A percentile compares a stretch with the other conserved stretches of the same genome.
phyloP scores from a whole-genome alignment of 768 basidiomycete species.

The Xerocomellus amylosporus region DNA sequence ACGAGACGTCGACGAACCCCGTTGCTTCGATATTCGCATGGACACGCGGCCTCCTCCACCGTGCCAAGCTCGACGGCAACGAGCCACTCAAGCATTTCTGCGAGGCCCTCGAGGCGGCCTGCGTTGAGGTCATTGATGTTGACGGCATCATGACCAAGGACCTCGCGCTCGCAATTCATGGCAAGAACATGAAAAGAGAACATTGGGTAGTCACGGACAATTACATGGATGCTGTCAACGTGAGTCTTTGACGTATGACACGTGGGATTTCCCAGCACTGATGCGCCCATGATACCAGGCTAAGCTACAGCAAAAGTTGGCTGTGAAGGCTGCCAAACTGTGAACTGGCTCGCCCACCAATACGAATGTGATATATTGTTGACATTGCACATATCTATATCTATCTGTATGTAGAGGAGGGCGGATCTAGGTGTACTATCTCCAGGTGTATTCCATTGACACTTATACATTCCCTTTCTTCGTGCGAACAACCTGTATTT shows the following conservation, averaged over 20 bases:
- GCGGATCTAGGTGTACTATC: conserved; percentile 21
- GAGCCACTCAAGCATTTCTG: conserved; percentile 72
- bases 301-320: conserved; percentile 46
- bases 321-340: conserved; percentile 23
- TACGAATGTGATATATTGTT: conserved; percentile 12
- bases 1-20: conserved; percentile 97
- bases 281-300: conserved; percentile 30
- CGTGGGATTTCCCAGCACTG: conserved; percentile 2
- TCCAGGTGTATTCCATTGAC: conserved; percentile 16
- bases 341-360: conserved; percentile 6
- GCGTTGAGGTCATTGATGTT: conserved; percentile 86
- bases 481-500: neutral
- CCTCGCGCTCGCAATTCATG: conserved; percentile 90
- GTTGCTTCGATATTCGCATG: conserved; percentile 98
- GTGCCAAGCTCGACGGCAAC: conserved; percentile 90
- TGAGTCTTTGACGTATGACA: conserved; percentile 36
- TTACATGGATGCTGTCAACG: conserved; percentile 92
- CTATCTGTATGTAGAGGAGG: conserved; percentile 9
- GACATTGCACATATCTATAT: conserved; percentile 11
- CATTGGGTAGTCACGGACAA: conserved; percentile 96
- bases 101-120: conserved; percentile 75
- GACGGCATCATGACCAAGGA: conserved; percentile 98
- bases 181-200: conserved; percentile 85
- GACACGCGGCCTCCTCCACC: conserved; percentile 92
- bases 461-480: neutral